These are phyloP conservation scores for Geosmithia putterillii DNA, from an alignment of 2,329 filamentous ascomycete species.

Conservation along the genomic window DNA sequence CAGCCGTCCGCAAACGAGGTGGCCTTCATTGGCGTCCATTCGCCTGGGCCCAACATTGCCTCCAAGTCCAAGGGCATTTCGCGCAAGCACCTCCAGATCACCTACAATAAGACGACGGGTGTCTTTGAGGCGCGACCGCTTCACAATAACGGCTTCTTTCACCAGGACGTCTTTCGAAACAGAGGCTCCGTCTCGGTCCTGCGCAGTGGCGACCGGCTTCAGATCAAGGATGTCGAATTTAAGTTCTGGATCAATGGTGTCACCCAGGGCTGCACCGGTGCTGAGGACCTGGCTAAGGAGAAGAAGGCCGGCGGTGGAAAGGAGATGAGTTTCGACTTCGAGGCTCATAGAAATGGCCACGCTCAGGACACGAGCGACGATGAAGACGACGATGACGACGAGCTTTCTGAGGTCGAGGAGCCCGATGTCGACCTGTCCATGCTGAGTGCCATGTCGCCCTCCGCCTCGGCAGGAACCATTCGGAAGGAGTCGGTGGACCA, in stretches of 20 bases:
- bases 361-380: constrained; percentile 41
- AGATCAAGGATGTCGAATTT: constrained; percentile 60
- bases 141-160: constrained; percentile 57
- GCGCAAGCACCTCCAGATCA: constrained; percentile 59
- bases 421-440: not conserved
- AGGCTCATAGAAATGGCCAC: constrained; percentile 44
- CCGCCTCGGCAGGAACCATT: not conserved
- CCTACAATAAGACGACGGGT: constrained; percentile 50
- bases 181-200: constrained; percentile 40
- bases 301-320: constrained; percentile 44
- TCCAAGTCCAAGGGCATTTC: constrained; percentile 61
- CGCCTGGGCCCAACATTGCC: constrained; percentile 48
- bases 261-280: constrained; percentile 42
- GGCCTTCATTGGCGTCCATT: constrained; percentile 61
- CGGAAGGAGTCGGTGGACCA: constrained; percentile 10
- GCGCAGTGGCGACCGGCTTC: constrained; percentile 51
- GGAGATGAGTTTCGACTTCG: constrained; percentile 64
- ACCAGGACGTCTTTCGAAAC: constrained; percentile 38
- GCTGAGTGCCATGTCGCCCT: not conserved
- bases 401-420: constrained; percentile 7
- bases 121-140: constrained; percentile 53
- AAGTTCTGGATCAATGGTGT: constrained; percentile 56
- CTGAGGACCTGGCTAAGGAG: constrained; percentile 41
- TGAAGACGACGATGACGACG: constrained; percentile 6
- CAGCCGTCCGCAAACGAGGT: constrained; percentile 49